phyloP scores from a whole-genome alignment of 306 rosid genomes.

The Alnus rubra region DNA sequence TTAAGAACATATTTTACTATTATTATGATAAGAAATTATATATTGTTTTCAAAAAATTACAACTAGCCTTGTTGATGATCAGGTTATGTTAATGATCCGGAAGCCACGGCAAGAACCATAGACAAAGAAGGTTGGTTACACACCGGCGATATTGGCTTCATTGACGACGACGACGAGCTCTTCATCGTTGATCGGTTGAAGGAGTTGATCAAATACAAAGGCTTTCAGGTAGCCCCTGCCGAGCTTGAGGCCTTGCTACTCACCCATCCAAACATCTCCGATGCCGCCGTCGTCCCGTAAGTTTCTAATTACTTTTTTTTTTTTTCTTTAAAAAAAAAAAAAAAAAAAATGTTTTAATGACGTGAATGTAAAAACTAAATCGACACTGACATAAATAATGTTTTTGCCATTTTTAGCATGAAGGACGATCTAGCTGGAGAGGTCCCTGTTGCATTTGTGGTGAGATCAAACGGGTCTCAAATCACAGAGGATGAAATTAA shows the following conservation, averaged over 20 bases:
- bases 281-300: conserved; percentile 85
- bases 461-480: conserved; percentile 41
- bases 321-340: too few relatives aligned
- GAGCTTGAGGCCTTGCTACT: conserved; percentile 83
- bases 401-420: conserved; percentile 45
- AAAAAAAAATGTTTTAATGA: too few relatives aligned
- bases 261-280: conserved; percentile 64
- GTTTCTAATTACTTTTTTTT: conserved; percentile 2
- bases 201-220: conserved; percentile 87
- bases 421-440: conserved; percentile 80
- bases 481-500: conserved; percentile 64
- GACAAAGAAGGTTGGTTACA: conserved; percentile 83
- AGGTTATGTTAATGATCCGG: conserved; percentile 74
- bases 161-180: conserved; percentile 79
- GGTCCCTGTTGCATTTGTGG: conserved; percentile 89
- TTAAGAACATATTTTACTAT: too few relatives aligned
- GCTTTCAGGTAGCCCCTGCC: conserved; percentile 90
- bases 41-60: not conserved
- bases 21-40: not conserved
- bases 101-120: conserved; percentile 67
- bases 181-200: conserved; percentile 85
- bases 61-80: not conserved
- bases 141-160: conserved; percentile 75
- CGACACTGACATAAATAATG: not conserved
- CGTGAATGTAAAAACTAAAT: not conserved